Conservation (phyloP, 768 basidiomycete species). For the Pholiota molesta region DNA sequence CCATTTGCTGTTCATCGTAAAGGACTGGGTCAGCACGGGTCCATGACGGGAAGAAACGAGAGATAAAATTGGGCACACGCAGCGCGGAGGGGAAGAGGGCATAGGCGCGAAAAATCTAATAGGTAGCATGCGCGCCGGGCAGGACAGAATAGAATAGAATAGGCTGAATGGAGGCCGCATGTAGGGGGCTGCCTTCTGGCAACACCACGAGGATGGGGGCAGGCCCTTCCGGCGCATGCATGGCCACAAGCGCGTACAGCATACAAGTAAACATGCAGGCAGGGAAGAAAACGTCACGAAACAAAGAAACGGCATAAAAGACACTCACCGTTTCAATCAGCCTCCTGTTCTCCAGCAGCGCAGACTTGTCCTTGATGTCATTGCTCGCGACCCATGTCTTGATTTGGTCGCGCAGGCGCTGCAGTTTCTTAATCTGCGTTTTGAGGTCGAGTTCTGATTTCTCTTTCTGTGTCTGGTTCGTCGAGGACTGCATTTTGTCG, state of each 20-base stretch:
- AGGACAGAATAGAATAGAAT: neutral
- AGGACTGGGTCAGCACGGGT: slow-evolving; percentile 22
- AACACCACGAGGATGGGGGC: neutral
- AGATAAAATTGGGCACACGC: slow-evolving; percentile 27
- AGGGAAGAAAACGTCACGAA: neutral
- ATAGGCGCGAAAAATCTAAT: slow-evolving; percentile 13
- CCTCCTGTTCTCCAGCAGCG: slow-evolving; percentile 89
- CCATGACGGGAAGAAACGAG: slow-evolving; percentile 27
- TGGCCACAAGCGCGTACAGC: slow-evolving; percentile 9
- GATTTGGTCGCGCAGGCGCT: slow-evolving; percentile 97
- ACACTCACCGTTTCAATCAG: slow-evolving; percentile 92
- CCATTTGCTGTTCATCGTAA: slow-evolving; percentile 87
- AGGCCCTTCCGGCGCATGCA: neutral
- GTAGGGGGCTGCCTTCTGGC: neutral
- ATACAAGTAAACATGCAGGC: neutral
- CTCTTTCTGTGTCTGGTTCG: slow-evolving; percentile 76
- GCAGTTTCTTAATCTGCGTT: slow-evolving; percentile 98
- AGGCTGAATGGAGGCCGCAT: neutral
- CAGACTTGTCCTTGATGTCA: slow-evolving; percentile 98
- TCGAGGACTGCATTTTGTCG: slow-evolving; percentile 96
- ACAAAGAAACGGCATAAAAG: slow-evolving; percentile 19
- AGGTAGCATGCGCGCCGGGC: slow-evolving; percentile 5
- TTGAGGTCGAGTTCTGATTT: slow-evolving; percentile 55
- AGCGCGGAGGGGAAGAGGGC: slow-evolving; percentile 22
- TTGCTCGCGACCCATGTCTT: slow-evolving; percentile 98